Conservation (phyloP, 192 early-diverging fungal genomes). For the Backusella circina region DNA sequence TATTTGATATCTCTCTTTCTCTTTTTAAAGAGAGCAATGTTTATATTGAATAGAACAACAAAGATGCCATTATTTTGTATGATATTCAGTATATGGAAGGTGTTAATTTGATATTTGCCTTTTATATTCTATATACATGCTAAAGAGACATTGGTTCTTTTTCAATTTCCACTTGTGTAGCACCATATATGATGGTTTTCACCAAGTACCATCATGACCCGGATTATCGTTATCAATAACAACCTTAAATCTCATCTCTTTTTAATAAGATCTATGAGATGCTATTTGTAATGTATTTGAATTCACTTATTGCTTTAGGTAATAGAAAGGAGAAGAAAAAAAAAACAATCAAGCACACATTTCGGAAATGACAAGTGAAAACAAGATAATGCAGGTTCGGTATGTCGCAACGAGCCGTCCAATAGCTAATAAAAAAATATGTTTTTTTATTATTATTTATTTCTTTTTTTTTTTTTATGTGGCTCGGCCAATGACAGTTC, state of each 20-base stretch:
- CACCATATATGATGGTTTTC: background rate
- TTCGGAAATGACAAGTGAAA: background rate
- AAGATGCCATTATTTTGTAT: too few species aligned
- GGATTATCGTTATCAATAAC: background rate
- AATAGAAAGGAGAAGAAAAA: background rate
- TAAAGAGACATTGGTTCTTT: background rate
- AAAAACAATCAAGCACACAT: background rate
- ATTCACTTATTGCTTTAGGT: too few species aligned
- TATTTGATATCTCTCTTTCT: too few species aligned
- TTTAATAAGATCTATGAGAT: background rate
- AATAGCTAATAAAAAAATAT: background rate
- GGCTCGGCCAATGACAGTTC: constrained; percentile 53
- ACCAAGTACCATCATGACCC: background rate
- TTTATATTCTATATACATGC: background rate
- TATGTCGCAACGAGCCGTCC: background rate
- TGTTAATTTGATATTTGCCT: too few species aligned
- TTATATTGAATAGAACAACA: too few species aligned
- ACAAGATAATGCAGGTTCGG: background rate
- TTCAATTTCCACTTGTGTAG: background rate
- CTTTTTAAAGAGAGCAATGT: too few species aligned
- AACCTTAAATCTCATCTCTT: background rate
- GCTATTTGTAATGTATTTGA: too few species aligned
- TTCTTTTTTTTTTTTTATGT: constrained; percentile 22
- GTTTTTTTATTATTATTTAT: background rate
- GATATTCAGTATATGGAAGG: too few species aligned